Conservation (phyloP, 495 filamentous ascomycete genomes). For the Neurospora sp. region DNA sequence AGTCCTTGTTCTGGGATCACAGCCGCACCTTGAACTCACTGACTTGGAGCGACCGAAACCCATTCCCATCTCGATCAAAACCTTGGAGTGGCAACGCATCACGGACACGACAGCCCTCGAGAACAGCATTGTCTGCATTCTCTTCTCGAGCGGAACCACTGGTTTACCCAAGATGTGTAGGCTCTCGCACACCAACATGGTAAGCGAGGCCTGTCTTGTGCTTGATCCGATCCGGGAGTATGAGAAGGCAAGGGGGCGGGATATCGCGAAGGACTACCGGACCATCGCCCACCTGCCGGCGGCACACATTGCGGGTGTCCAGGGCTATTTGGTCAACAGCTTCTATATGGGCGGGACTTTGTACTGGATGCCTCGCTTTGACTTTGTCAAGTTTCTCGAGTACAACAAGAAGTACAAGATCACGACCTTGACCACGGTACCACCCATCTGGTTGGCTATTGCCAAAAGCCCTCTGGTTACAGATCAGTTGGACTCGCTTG, state of each 20-base stretch:
- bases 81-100: conserved; percentile 34
- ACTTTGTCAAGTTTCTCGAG: conserved; percentile 32
- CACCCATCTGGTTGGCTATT: conserved; percentile 40
- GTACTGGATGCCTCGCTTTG: conserved; percentile 44
- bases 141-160: conserved; percentile 82
- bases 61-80: neutral
- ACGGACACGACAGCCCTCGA: conserved; percentile 30
- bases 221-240: conserved; percentile 5
- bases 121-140: conserved; percentile 45
- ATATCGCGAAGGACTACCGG: conserved; percentile 8
- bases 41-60: neutral
- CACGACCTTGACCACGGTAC: conserved; percentile 40
- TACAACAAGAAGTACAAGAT: conserved; percentile 33
- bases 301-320: conserved; percentile 30
- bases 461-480: conserved; percentile 39
- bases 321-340: conserved; percentile 33
- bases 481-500: conserved; percentile 29
- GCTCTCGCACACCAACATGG: conserved; percentile 60
- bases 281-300: conserved; percentile 43
- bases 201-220: conserved; percentile 25
- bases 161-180: conserved; percentile 75
- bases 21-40: conserved; percentile 5
- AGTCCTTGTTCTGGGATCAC: conserved; percentile 24
- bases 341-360: conserved; percentile 30
- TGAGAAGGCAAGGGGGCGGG: neutral